These are phyloP conservation scores for Drechslerella stenobrocha DNA, from an alignment of 2,329 filamentous ascomycete species.

Conservation along the genomic window DNA sequence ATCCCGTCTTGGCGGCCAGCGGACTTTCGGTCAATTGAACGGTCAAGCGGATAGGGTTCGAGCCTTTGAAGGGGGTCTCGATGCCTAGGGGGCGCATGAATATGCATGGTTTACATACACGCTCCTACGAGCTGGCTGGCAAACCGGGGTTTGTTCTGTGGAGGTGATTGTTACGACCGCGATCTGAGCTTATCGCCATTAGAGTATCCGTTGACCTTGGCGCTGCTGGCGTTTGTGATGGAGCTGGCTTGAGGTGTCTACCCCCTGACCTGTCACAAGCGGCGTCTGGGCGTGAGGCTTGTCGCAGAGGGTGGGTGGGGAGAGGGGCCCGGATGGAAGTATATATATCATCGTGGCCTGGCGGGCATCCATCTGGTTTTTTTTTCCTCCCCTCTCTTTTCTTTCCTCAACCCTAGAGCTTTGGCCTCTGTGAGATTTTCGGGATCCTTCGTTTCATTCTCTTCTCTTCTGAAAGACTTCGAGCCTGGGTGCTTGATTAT, in stretches of 20 bases:
- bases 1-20: constrained; percentile 2
- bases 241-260: no score
- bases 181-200: constrained; percentile 47
- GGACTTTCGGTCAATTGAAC: no score
- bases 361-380: neutral
- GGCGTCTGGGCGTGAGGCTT: constrained; percentile 19
- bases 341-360: neutral
- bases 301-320: neutral
- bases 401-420: constrained; percentile 22
- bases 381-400: constrained; percentile 15
- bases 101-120: neutral
- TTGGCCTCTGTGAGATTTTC: constrained; percentile 29
- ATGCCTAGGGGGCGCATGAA: no score
- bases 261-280: constrained; percentile 33
- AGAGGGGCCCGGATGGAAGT: neutral
- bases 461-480: constrained; percentile 14
- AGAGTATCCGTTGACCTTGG: constrained; percentile 5
- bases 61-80: no score
- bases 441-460: constrained; percentile 12
- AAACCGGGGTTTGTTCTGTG: neutral
- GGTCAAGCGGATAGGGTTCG: no score
- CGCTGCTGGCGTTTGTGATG: no score
- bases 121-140: constrained; percentile 21
- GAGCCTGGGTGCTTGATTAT: constrained; percentile 47
- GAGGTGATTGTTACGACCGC: constrained; percentile 8